phyloP scores from a whole-genome alignment of 2,329 filamentous ascomycete genomes.

The Trichoderma koningii region DNA sequence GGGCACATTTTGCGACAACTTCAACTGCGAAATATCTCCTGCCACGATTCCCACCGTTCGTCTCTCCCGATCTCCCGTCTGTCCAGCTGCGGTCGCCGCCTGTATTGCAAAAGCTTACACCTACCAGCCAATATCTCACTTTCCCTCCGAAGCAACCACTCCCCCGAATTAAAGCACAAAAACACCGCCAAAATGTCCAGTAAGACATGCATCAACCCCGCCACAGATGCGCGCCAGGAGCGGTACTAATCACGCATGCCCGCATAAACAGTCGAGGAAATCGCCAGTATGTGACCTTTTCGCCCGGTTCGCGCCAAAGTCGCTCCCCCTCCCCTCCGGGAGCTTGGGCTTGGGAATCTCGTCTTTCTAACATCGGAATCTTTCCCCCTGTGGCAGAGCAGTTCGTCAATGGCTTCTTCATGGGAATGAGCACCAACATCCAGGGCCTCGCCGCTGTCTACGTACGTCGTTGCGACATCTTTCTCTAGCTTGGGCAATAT shows the following conservation, averaged over 20 bases:
- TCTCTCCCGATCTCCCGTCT: not conserved
- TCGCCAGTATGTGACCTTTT: slow-evolving; percentile 48
- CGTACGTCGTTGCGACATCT: slow-evolving; percentile 56
- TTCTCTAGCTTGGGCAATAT: too few relatives aligned
- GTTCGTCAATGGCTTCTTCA: slow-evolving; percentile 91
- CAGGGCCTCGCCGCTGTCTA: slow-evolving; percentile 61
- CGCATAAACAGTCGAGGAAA: slow-evolving; percentile 46
- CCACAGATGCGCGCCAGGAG: slow-evolving; percentile 22
- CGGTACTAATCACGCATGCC: slow-evolving; percentile 31
- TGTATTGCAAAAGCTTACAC: not conserved
- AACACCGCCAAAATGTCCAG: slow-evolving; percentile 39
- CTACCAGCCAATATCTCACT: not conserved
- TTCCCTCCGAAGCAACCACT: not conserved
- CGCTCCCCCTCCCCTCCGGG: not conserved
- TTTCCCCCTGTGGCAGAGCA: slow-evolving; percentile 60
- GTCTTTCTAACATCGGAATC: slow-evolving; percentile 14
- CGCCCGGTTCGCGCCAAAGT: not conserved
- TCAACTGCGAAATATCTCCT: slow-evolving; percentile 29
- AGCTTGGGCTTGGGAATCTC: slow-evolving; percentile 3
- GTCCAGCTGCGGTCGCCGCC: slow-evolving; percentile 5
- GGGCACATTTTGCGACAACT: slow-evolving; percentile 41
- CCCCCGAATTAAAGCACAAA: too few relatives aligned
- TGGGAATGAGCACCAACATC: slow-evolving; percentile 37
- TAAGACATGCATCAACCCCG: slow-evolving; percentile 32
- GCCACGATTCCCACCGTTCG: not conserved